Conservation (phyloP, 2,329 filamentous ascomycete genomes). For the Fonsecaea nubica region DNA sequence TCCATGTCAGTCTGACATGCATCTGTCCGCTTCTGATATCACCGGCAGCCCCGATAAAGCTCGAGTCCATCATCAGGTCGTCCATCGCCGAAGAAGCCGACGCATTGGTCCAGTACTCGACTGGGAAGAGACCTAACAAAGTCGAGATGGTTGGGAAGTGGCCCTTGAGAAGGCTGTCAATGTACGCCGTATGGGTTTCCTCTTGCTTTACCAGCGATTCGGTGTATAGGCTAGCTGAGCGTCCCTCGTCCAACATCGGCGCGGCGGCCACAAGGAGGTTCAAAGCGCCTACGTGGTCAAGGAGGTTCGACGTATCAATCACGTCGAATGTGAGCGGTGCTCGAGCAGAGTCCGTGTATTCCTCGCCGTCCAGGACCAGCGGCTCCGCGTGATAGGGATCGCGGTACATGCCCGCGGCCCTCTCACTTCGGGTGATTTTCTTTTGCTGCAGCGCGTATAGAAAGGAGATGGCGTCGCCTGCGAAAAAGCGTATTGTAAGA, state of each 20-base stretch:
- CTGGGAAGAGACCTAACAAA: conserved; percentile 59
- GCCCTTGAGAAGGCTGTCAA: conserved; percentile 56
- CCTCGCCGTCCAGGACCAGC: conserved; percentile 52
- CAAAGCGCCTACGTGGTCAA: conserved; percentile 53
- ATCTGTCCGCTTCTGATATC: conserved; percentile 39
- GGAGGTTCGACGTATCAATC: conserved; percentile 62
- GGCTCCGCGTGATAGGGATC: conserved; percentile 49
- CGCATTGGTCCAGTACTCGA: conserved; percentile 60
- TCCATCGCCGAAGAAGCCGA: conserved; percentile 21
- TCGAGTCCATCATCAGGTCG: conserved; percentile 15
- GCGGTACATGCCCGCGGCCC: conserved; percentile 53
- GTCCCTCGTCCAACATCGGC: conserved; percentile 55
- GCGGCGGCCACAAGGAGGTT: conserved; percentile 56
- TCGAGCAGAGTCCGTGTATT: conserved; percentile 48
- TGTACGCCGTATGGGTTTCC: conserved; percentile 42
- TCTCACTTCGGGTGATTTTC: conserved; percentile 41
- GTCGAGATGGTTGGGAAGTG: conserved; percentile 57
- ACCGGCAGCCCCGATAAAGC: not conserved
- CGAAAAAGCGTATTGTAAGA: conserved; percentile 55
- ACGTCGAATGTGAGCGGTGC: conserved; percentile 59
- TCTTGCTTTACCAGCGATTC: conserved; percentile 53
- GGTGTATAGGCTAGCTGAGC: conserved; percentile 58
- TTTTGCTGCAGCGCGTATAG: conserved; percentile 59
- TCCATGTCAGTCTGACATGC: conserved; percentile 34
- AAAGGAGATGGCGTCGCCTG: conserved; percentile 59